Base-by-base conservation (phyloP, 345 rosid species). In the Geranium brycei region DNA sequence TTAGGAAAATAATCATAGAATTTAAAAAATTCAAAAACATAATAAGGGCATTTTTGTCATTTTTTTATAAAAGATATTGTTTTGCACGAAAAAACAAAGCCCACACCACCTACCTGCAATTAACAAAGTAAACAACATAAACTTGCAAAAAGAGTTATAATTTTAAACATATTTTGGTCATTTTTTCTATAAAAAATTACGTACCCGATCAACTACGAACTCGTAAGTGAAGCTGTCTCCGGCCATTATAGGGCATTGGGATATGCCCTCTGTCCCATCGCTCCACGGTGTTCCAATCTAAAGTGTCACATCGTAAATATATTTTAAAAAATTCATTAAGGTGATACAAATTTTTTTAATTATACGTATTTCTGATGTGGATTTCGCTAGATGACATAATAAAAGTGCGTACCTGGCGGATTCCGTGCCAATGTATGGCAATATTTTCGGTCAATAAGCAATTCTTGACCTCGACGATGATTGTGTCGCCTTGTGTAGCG, bases 391-490 rank as follows among this genome's bases (percentile, higher is more conserved):
- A 23, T 23, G 28, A 23, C 28, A 23, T 23, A 23, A 23, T 23
- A 23, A 15, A 1, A 13, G 14, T 4, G 1, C 17, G 38, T 65
- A 79, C 89, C 79, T 87, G 87, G n/a, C 87, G 71, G 30, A 90
- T 90, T 31, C 95, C 90, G 58, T 90, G 97, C 95, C 97, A 89
- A 40, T 82, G 95, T 47, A 89, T 78, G 3, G 90, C 80, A 0
- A 78, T 61, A 32, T 86, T 88, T 77, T 86, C 88, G 0, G 82
- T 88, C 11, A 72, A 14, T 70, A 91, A 69, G 40, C 76, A 78
- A 68, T 91, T 91, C 58, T 71, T 88, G 51, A 88, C 81, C 61
- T 88, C 85, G 12, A 88, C 88, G 17, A 91, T n/a, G 17, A 91
- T 35, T 1, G 88, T 83, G 58, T 91, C 93, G 38, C 85, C 81